Percentiles rank a stretch among this genome's conserved stretches.
Evolutionary conservation across 2,329 filamentous ascomycete species (phyloP).

Genomic region (Ophiostoma triangulosporum): DNA sequence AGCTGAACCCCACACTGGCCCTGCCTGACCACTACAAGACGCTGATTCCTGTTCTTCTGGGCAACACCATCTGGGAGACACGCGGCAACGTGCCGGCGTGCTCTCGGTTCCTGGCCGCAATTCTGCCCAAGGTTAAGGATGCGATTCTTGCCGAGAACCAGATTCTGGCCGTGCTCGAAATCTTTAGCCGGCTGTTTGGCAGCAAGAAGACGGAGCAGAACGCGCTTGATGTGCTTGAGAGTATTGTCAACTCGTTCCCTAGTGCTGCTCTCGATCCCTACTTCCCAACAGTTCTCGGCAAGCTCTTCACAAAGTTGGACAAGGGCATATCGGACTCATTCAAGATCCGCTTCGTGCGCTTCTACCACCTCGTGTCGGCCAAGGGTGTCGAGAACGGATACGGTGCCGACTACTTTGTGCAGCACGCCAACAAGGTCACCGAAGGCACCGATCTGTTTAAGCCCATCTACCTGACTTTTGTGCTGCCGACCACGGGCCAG

Average conservation of each 20-base stretch:
- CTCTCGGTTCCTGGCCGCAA: constrained; percentile 67
- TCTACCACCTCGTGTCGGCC: constrained; percentile 86
- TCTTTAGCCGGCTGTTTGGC: constrained; percentile 81
- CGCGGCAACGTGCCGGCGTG: constrained; percentile 88
- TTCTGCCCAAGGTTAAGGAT: constrained; percentile 64
- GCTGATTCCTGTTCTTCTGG: constrained; percentile 64
- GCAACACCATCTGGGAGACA: constrained; percentile 77
- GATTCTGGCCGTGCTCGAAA: constrained; percentile 76
- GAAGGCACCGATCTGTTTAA: constrained; percentile 53
- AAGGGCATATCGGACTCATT: constrained; percentile 59
- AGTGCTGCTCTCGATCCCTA: constrained; percentile 64
- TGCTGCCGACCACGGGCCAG: constrained; percentile 80
- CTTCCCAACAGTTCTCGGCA: constrained; percentile 64
- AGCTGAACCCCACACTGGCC: constrained; percentile 66
- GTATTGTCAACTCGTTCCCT: constrained; percentile 59
- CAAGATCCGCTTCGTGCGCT: constrained; percentile 75
- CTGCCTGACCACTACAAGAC: constrained; percentile 71
- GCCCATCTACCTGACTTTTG: constrained; percentile 72
- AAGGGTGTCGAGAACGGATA: constrained; percentile 60
- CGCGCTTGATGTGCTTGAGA: constrained; percentile 82
- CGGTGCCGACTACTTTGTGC: constrained; percentile 84
- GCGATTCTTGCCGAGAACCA: constrained; percentile 68
- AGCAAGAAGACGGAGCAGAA: constrained; percentile 75
- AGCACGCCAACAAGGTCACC: constrained; percentile 70
- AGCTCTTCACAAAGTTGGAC: constrained; percentile 70